Evolutionary conservation across 306 rosid genomes (phyloP).

Genomic region (Castanea mollissima): DNA sequence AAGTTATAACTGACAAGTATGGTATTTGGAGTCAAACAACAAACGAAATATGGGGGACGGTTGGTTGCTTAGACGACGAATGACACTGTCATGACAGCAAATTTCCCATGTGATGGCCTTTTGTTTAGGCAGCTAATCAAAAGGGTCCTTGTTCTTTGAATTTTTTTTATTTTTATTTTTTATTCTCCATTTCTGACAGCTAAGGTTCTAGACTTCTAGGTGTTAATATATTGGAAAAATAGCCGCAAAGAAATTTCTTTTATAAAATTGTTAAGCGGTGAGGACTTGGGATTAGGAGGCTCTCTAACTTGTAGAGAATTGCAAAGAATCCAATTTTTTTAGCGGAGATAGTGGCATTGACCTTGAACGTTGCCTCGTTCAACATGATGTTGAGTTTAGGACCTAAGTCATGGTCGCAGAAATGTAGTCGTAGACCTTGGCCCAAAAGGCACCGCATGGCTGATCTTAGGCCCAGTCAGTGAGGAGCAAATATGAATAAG

Average conservation of each 20-base stretch:
- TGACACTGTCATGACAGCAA: slow-evolving; percentile 56
- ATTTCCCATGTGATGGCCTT: slow-evolving; percentile 55
- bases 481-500: too few species aligned
- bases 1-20: slow-evolving; percentile 13
- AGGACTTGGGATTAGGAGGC: neutral
- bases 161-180: neutral
- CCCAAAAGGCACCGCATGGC: too few species aligned
- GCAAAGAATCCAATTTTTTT: neutral
- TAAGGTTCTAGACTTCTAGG: slow-evolving; percentile 5
- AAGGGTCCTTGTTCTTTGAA: neutral
- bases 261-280: neutral
- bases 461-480: too few species aligned
- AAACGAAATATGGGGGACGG: slow-evolving; percentile 17
- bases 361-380: too few species aligned
- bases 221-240: neutral
- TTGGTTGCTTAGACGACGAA: slow-evolving; percentile 15
- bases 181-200: slow-evolving; percentile 26
- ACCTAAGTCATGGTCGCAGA: too few species aligned
- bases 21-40: slow-evolving; percentile 26
- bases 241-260: neutral
- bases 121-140: slow-evolving; percentile 26
- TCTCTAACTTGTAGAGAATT: neutral
- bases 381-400: too few species aligned
- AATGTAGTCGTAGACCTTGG: too few species aligned
- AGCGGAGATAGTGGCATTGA: too few species aligned